A percentile compares a stretch with the other conserved stretches of the same genome.
Conservation (phyloP, 2,329 filamentous ascomycete species). For the Cladosporium sp. region DNA sequence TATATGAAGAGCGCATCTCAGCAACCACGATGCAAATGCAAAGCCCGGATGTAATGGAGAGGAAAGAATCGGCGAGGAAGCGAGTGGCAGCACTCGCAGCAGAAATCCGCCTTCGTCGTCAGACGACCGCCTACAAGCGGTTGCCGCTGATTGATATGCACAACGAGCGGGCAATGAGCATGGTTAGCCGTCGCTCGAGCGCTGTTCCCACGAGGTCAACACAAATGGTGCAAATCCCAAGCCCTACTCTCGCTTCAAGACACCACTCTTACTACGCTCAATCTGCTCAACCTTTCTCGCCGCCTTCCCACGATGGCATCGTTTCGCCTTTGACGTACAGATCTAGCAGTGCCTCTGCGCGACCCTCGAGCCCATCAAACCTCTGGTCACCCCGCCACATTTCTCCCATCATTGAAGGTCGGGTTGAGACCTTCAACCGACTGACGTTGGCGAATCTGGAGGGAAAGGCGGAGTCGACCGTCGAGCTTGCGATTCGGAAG, state of each 20-base stretch:
- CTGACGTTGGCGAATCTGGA: slow-evolving; percentile 11
- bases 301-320: background rate
- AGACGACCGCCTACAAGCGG: slow-evolving; percentile 31
- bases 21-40: slow-evolving; percentile 25
- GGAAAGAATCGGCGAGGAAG: slow-evolving; percentile 37
- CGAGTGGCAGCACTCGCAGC: slow-evolving; percentile 40
- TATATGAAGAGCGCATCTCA: slow-evolving; percentile 53
- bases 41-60: slow-evolving; percentile 33
- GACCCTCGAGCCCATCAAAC: slow-evolving; percentile 16
- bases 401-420: slow-evolving; percentile 10
- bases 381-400: slow-evolving; percentile 13
- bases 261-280: background rate
- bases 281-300: background rate
- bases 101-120: slow-evolving; percentile 38
- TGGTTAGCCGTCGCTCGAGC: slow-evolving; percentile 22
- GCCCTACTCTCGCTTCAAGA: background rate
- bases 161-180: slow-evolving; percentile 35
- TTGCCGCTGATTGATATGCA: slow-evolving; percentile 36
- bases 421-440: slow-evolving; percentile 6
- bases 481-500: slow-evolving; percentile 52
- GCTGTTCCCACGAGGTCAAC: background rate
- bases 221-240: background rate
- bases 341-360: background rate
- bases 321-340: background rate
- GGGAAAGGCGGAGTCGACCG: slow-evolving; percentile 46